Percentiles rank a stretch among this genome's conserved stretches.
Evolutionary conservation across 371 early-diverging fungal species (phyloP).

Genomic region (Catenaria anguillulae): DNA sequence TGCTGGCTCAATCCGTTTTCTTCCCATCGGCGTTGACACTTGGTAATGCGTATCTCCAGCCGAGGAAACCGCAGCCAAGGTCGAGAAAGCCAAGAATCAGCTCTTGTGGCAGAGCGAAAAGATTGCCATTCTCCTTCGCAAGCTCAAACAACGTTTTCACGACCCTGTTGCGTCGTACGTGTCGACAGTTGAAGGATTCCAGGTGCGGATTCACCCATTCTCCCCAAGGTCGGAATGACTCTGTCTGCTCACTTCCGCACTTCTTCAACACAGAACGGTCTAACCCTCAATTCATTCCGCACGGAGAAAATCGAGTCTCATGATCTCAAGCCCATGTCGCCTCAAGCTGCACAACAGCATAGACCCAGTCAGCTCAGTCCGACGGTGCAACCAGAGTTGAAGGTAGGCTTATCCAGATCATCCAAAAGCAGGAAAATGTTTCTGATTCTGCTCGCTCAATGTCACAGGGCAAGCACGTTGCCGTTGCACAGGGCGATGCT

Average conservation of each 20-base stretch:
- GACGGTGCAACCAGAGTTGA: too few species aligned
- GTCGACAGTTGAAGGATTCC: constrained; percentile 21
- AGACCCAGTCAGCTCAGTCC: too few species aligned
- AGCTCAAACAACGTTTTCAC: constrained; percentile 27
- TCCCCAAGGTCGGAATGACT: too few species aligned
- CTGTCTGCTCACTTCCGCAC: not conserved
- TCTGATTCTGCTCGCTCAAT: too few species aligned
- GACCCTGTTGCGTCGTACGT: constrained; percentile 26
- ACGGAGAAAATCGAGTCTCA: not conserved
- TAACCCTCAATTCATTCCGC: constrained; percentile 2
- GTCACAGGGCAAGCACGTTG: too few species aligned
- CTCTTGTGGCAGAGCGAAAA: constrained; percentile 33
- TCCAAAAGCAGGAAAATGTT: too few species aligned
- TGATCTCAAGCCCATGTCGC: too few species aligned
- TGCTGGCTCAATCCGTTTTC: not conserved
- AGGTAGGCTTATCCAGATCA: too few species aligned
- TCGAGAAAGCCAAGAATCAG: constrained; percentile 24
- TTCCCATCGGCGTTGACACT: too few species aligned
- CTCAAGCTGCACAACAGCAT: too few species aligned
- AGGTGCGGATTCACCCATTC: constrained; percentile 8
- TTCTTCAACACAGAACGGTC: not conserved
- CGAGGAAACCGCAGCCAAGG: constrained; percentile 19
- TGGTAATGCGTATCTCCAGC: not conserved
- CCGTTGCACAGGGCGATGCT: too few species aligned
- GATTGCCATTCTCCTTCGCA: constrained; percentile 26